Evolutionary conservation across 805 yeast genomes (phyloP).

Genomic region (Saccharomycopsis selenospora): DNA sequence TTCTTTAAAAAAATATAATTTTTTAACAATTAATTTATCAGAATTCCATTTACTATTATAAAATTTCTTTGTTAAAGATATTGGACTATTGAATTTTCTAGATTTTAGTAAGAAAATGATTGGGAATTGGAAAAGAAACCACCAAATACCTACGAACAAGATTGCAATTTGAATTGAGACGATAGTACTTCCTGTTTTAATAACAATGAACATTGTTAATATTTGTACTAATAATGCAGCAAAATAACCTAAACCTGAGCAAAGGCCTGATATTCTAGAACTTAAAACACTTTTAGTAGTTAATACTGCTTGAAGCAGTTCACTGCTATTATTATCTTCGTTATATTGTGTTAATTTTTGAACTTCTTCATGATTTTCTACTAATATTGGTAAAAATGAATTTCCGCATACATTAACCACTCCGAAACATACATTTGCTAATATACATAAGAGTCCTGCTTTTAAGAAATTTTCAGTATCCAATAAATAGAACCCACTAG

Average conservation of each 20-base stretch:
- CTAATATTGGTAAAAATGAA: slow-evolving; percentile 59
- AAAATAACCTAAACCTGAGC: slow-evolving; percentile 64
- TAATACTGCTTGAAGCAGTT: no score
- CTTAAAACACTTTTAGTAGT: slow-evolving; percentile 33
- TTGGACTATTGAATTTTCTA: slow-evolving; percentile 33
- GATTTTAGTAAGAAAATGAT: slow-evolving; percentile 41
- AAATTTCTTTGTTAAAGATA: slow-evolving; percentile 20
- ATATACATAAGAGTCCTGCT: slow-evolving; percentile 43
- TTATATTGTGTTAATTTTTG: slow-evolving; percentile 7
- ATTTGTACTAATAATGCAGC: slow-evolving; percentile 65
- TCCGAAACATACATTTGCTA: slow-evolving; percentile 66
- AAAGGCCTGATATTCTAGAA: slow-evolving; percentile 54
- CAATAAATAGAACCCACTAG: slow-evolving; percentile 38
- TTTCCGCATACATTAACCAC: slow-evolving; percentile 77
- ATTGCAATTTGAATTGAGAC: slow-evolving; percentile 51
- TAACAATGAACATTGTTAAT: slow-evolving; percentile 44
- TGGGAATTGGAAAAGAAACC: slow-evolving; percentile 67
- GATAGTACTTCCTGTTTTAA: slow-evolving; percentile 32
- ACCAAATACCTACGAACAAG: slow-evolving; percentile 65
- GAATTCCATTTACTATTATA: slow-evolving; percentile 15
- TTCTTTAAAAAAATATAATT: slow-evolving; percentile 21
- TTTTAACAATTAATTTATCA: slow-evolving; percentile 1
- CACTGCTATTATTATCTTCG: background rate
- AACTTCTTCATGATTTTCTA: slow-evolving; percentile 33
- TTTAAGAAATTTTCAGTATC: slow-evolving; percentile 27